Base-by-base conservation (phyloP, 352 stramenopile species). In the Pythium apleroticum region DNA sequence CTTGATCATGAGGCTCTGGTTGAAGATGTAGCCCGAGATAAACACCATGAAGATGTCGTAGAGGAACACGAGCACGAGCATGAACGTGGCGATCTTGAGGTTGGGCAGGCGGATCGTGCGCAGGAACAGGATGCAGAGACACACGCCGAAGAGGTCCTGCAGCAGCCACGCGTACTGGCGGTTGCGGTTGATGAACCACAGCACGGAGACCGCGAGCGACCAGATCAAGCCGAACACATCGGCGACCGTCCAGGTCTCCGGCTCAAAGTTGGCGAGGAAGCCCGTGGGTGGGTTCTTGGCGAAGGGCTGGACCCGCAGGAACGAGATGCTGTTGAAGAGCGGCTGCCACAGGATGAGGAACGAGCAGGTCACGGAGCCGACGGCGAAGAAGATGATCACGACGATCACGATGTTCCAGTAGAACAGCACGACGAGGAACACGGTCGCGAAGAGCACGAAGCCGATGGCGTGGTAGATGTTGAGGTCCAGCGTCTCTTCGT, bases 21-120 rank as follows among this genome's bases (percentile, higher is more conserved):
- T 61, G 63, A 97, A 97, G 33, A 98, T 87, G 56, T 89, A 87
- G 6, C 92, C 93, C 41, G 91, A 97, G 33, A 98, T 71, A 75
- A 98, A 98, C 20, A 98, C 92, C 84, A 98, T 98, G 72, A 98
- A 98, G 43, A 98, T 90, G 73, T 98, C 94, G 74, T 98, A 98
- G 65, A 96, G 84, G 76, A 98, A 98, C 20, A 96, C 92, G 28
- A 97, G 80, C 52, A 94, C 85, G 62, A 98, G 83, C 37, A 98
- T 73, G 24, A 97, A 80, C 0, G 85, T 83, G 17, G 92, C 96
- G 24, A 98, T 93, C 75, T 93, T 91, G 64, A 98, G 83, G 60
- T 88, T 96, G 52, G 95, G 95, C 43, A 98, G 74, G 43, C 95
- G 93, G 56, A 98, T 93, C 25, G 92, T 90, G 24, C 81, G 76